Conservation (phyloP, 768 basidiomycete genomes). For the Mycena albidolilacea region DNA sequence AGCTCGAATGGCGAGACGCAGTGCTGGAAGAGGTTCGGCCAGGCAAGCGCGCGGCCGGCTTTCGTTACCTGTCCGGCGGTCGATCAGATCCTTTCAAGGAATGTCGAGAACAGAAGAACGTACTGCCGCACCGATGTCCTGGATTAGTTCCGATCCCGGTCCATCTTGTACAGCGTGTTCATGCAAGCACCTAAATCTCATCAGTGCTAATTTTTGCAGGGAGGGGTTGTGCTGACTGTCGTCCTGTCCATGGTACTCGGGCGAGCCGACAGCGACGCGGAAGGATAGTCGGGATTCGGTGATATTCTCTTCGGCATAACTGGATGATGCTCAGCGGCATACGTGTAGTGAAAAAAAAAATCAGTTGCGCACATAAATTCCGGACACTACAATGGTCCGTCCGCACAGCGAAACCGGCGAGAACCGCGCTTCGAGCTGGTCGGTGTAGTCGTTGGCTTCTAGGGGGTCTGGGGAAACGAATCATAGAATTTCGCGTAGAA, state of each 20-base stretch:
- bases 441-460: slow-evolving; percentile 20
- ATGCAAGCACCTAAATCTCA: background rate
- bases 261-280: background rate
- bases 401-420: slow-evolving; percentile 27
- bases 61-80: background rate
- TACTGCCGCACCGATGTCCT: background rate
- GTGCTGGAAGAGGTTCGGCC: slow-evolving; percentile 2
- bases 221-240: slow-evolving; percentile 28
- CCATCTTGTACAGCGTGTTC: background rate
- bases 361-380: slow-evolving; percentile 33
- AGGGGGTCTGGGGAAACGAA: background rate
- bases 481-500: background rate
- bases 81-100: background rate
- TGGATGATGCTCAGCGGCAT: slow-evolving; percentile 3
- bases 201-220: background rate
- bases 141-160: background rate
- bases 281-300: slow-evolving; percentile 7
- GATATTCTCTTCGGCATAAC: slow-evolving; percentile 22
- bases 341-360: background rate
- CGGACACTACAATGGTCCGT: slow-evolving; percentile 34
- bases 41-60: background rate
- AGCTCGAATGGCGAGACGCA: background rate
- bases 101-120: slow-evolving; percentile 44
- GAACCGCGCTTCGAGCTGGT: slow-evolving; percentile 19
- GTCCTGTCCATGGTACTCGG: background rate